Base-by-base conservation (phyloP, 2,329 filamentous ascomycete species). In the Aspergillus puulaauensis region DNA sequence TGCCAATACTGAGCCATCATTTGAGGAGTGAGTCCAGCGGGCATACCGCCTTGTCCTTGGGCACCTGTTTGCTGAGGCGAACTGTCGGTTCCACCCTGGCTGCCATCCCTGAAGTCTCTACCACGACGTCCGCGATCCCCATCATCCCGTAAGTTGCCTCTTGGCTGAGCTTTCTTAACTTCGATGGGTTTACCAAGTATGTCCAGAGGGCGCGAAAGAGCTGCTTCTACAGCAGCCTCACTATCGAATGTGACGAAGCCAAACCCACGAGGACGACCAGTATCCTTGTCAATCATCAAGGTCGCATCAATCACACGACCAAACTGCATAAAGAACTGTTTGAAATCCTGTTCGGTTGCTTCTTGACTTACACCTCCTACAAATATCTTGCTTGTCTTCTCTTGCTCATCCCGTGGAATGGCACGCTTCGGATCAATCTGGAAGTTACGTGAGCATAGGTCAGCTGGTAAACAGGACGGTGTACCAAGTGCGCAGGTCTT, bases 241-340 rank as follows among this genome's bases (percentile, higher is more conserved):
- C 89, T 96, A 76, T 99, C 95, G 67, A 99, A 99, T 0, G 95
- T 99, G 53, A 99, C 95, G 74, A 99, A 99, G 14, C 95, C 95
- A 70, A 99, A 99, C 2, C 95, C 95, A 70, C 95, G 85, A 3
- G 95, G 95, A 41, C 95, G 86, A n/a, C 95, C 95, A 1, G 95
- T 99, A 74, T 99, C 95, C 77, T 99, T 99, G 75, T 99, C 95
- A 87, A 99, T 99, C 95, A 99, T 99, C 2, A 99, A 86, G 0
- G 95, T 99, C 2, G 95, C 95, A 77, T 99, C 95, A 40, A 99
- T 89, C 19, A 99, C 95, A 60, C 93, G 88, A 27, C 95, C 95
- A 68, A 98, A 99, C 70, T 96, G 91, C 70, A 90, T 91, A 78
- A 99, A 99, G 77, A 96, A 99, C 59, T 95, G 89, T 71, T 91